These are phyloP conservation scores for Pilaira anomala DNA, from an alignment of 192 early-diverging fungal species.

Conservation along the genomic window DNA sequence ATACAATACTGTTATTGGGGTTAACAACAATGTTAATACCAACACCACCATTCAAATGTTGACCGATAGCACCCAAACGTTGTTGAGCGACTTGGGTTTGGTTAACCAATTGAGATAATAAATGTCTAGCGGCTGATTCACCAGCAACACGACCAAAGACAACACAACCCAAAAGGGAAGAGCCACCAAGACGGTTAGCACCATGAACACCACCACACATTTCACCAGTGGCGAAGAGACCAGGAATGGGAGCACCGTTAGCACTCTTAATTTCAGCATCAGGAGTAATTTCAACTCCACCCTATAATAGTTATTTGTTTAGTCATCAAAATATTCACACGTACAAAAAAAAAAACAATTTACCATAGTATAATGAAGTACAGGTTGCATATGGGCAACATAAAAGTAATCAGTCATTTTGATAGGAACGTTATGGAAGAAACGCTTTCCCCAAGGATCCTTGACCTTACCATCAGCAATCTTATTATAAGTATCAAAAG, in stretches of 20 bases:
- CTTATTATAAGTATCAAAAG: conserved; percentile 57
- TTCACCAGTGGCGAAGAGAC: conserved; percentile 89
- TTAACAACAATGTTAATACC: conserved; percentile 61
- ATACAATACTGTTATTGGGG: conserved; percentile 42
- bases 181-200: conserved; percentile 93
- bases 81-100: conserved; percentile 48
- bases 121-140: conserved; percentile 57
- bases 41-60: conserved; percentile 62
- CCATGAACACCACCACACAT: conserved; percentile 96
- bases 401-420: conserved; percentile 58
- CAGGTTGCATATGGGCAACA: conserved; percentile 72
- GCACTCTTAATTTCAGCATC: conserved; percentile 57
- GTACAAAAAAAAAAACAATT: neutral
- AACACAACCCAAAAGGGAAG: conserved; percentile 91
- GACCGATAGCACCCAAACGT: conserved; percentile 64
- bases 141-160: conserved; percentile 96
- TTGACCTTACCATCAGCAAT: conserved; percentile 51
- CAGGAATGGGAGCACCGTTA: conserved; percentile 61
- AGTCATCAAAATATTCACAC: neutral
- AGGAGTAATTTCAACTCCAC: conserved; percentile 82
- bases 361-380: conserved; percentile 85
- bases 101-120: conserved; percentile 43
- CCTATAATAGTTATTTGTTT: no score
- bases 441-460: conserved; percentile 70
- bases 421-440: conserved; percentile 58